phyloP scores from a whole-genome alignment of 805 yeast species.

The Candida easanensis region DNA sequence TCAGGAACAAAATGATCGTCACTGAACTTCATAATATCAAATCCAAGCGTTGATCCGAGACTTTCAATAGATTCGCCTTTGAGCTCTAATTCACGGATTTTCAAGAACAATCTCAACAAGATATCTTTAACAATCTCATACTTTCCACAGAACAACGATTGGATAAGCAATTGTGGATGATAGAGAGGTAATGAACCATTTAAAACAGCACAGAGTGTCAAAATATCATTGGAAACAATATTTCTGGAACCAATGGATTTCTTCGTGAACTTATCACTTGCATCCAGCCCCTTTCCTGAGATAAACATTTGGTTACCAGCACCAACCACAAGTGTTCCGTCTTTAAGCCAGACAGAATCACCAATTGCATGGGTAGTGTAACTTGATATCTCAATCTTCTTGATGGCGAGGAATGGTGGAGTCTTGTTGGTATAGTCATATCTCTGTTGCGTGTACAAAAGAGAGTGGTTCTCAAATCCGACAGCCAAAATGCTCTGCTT shows the following conservation, averaged over 20 bases:
- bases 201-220: constrained; percentile 69
- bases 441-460: constrained; percentile 76
- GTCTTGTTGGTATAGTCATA: constrained; percentile 83
- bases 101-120: constrained; percentile 49
- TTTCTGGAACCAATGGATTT: constrained; percentile 57
- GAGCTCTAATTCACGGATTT: constrained; percentile 53
- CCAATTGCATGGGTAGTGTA: constrained; percentile 83
- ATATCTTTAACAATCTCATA: constrained; percentile 53
- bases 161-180: constrained; percentile 87
- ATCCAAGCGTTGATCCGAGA: constrained; percentile 30
- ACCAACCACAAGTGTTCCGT: constrained; percentile 78
- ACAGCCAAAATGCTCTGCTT: constrained; percentile 75
- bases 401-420: constrained; percentile 76
- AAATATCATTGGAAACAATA: constrained; percentile 51
- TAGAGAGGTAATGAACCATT: constrained; percentile 90
- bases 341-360: constrained; percentile 82
- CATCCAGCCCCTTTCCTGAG: constrained; percentile 66
- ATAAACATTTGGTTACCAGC: constrained; percentile 87
- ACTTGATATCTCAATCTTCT: constrained; percentile 63
- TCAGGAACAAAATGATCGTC: constrained; percentile 1
- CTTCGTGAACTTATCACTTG: constrained; percentile 48
- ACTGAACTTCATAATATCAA: constrained; percentile 30
- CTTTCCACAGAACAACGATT: constrained; percentile 64
- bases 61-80: constrained; percentile 25
- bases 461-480: constrained; percentile 64